phyloP scores from a whole-genome alignment of 208 protist genomes.

The Leishmania tropica region DNA sequence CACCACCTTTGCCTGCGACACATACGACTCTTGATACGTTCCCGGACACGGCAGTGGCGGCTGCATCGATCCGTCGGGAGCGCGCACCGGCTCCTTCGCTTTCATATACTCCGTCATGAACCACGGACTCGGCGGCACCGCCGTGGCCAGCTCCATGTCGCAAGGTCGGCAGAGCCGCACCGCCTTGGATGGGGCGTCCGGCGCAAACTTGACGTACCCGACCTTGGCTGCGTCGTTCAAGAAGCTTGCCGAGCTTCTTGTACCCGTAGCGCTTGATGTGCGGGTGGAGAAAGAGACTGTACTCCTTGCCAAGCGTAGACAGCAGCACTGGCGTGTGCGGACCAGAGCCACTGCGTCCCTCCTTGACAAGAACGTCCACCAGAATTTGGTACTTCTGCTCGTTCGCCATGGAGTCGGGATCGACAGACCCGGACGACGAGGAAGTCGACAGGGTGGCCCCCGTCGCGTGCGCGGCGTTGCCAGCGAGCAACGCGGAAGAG shows the following conservation, averaged over 20 bases:
- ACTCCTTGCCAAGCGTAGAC: constrained; percentile 90
- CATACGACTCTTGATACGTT: constrained; percentile 44
- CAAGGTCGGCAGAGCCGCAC: constrained; percentile 55
- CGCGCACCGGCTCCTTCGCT: constrained; percentile 6
- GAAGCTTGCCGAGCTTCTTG: constrained; percentile 82
- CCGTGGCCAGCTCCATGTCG: constrained; percentile 58
- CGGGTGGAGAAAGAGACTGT: constrained; percentile 65
- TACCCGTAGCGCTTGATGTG: constrained; percentile 60
- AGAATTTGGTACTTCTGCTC: constrained; percentile 40
- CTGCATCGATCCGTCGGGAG: not conserved
- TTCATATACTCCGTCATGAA: constrained; percentile 49
- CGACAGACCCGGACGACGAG: not conserved
- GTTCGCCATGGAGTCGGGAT: constrained; percentile 18
- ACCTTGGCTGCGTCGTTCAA: constrained; percentile 73
- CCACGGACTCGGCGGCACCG: constrained; percentile 59
- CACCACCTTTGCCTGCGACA: constrained; percentile 78
- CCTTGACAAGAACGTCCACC: constrained; percentile 69
- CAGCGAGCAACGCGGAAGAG: not conserved
- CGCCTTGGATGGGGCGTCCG: constrained; percentile 72
- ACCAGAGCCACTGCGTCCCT: constrained; percentile 54
- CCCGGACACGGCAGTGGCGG: constrained; percentile 29
- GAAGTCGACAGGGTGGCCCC: not conserved
- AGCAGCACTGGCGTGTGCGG: constrained; percentile 64
- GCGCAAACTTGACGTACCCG: constrained; percentile 69
- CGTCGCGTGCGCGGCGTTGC: not conserved